Evolutionary conservation across 495 filamentous ascomycete species (phyloP), one percentile per base, ranked within the genome.

Genomic region (Trypethelium eluteriae): DNA sequence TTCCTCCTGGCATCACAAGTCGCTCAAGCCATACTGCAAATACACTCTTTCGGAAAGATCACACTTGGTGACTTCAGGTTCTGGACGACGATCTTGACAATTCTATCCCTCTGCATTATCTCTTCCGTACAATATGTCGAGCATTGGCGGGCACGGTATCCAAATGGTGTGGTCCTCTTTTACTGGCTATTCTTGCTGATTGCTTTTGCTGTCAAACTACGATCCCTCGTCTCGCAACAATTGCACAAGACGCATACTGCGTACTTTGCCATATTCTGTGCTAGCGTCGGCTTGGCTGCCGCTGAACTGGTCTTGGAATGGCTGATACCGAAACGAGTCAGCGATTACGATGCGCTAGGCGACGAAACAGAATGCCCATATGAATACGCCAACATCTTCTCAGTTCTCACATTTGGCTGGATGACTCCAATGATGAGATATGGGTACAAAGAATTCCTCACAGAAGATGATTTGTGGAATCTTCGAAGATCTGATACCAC

Each of bases 351-450:
- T 73, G 89, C 85, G 2, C 75, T 98, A 66, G 86, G 88, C n/a
- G 91, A 94, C 64, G 86, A 91, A 65, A 90, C 92, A 66, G 93
- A 97, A 79, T 98, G 94, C 70, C 95, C 95, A 0, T 87, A 88
- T 41, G 93, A 98, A 79, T 95, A 96, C 78, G 92, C 95, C 34
- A 91, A 93, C 64, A 82, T 98, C 57, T 98, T 98, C 78, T 96
- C 93, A 10, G 85, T 90, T 47, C 84, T 99, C 39, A 96, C 93
- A 10, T 99, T 99, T 75, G 85, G 89, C 66, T 99, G 95, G 95
- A 96, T 99, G 91, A 99, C 95, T 0, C 92, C 93, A 16, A 78
- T 98, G 84, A 99, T 99, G 95, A 92, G 88, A 71, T 86, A 88
- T 78, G 95, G 95, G 18, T 97, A 99, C 77, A 89, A 87, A 71